These are phyloP conservation scores for Wilcoxina mikolae DNA, from an alignment of 495 filamentous ascomycete genomes.

Conservation along the genomic window DNA sequence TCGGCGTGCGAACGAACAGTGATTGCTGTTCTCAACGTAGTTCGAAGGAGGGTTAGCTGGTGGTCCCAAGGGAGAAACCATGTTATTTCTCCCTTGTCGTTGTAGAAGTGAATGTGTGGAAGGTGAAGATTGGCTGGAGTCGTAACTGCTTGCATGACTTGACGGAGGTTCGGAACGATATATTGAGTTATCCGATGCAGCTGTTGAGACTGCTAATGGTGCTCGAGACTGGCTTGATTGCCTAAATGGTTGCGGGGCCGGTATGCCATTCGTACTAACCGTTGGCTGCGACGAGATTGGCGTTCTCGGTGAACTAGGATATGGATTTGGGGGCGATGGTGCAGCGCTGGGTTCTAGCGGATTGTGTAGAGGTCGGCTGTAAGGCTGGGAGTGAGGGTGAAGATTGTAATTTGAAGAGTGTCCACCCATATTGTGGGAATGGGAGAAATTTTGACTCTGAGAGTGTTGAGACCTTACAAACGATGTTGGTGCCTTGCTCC, in stretches of 20 bases:
- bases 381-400: conserved; percentile 10
- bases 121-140: conserved; percentile 2
- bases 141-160: conserved; percentile 9
- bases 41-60: conserved; percentile 1
- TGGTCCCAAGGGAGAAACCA: conserved; percentile 1
- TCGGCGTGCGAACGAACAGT: conserved; percentile 2
- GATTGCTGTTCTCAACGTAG: conserved; percentile 10
- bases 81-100: background rate
- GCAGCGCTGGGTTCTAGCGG: conserved; percentile 25
- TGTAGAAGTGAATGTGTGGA: background rate
- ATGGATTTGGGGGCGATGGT: conserved; percentile 26
- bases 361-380: conserved; percentile 21
- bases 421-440: conserved; percentile 17
- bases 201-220: conserved; percentile 16
- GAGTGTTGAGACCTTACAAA: background rate
- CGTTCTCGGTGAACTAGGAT: conserved; percentile 24
- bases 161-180: conserved; percentile 9
- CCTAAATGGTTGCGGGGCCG: conserved; percentile 8
- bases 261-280: conserved; percentile 9
- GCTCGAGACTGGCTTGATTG: conserved; percentile 11
- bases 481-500: background rate
- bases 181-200: conserved; percentile 13
- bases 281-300: conserved; percentile 19
- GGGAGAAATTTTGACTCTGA: background rate
- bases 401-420: conserved; percentile 16